phyloP scores from a whole-genome alignment of 2,329 filamentous ascomycete genomes.

The Parafenestella ontariensis region DNA sequence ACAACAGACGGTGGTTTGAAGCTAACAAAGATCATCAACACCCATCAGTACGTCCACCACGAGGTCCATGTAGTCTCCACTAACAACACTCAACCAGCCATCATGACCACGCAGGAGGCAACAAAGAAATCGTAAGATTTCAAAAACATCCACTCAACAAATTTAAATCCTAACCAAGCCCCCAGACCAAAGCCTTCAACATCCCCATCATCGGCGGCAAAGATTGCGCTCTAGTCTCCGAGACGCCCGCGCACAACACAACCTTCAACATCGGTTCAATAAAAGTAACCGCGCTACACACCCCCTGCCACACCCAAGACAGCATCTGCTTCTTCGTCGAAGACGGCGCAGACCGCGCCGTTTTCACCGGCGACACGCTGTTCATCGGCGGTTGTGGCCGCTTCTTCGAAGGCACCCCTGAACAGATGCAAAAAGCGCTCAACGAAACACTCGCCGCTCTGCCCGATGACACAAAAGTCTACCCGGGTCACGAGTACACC shows the following conservation, averaged over 20 bases:
- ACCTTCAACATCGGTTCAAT: conserved; percentile 85
- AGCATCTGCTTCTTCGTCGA: conserved; percentile 95
- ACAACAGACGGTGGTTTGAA: conserved; percentile 77
- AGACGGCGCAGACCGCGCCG: conserved; percentile 76
- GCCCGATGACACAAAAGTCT: conserved; percentile 91
- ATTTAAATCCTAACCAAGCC: neutral
- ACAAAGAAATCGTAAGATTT: conserved; percentile 74
- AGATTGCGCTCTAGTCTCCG: conserved; percentile 80
- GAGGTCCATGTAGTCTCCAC: neutral
- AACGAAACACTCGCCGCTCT: conserved; percentile 83
- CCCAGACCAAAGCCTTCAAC: conserved; percentile 65
- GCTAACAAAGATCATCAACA: conserved; percentile 90
- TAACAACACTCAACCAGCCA: conserved; percentile 66
- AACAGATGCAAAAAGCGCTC: conserved; percentile 87
- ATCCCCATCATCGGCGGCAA: conserved; percentile 86
- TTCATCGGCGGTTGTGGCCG: conserved; percentile 95
- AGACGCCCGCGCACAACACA: conserved; percentile 76
- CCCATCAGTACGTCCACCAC: conserved; percentile 77
- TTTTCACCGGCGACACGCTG: conserved; percentile 95
- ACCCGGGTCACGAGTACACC: conserved; percentile 98
- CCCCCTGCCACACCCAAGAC: conserved; percentile 97
- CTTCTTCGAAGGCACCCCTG: conserved; percentile 91
- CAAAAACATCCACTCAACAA: neutral
- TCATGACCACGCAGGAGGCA: conserved; percentile 93
- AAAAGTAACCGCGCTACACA: conserved; percentile 85